Percentiles rank a stretch among this genome's conserved stretches.
phyloP scores from a whole-genome alignment of 148 eudicot species.

The Chenopodium album region DNA sequence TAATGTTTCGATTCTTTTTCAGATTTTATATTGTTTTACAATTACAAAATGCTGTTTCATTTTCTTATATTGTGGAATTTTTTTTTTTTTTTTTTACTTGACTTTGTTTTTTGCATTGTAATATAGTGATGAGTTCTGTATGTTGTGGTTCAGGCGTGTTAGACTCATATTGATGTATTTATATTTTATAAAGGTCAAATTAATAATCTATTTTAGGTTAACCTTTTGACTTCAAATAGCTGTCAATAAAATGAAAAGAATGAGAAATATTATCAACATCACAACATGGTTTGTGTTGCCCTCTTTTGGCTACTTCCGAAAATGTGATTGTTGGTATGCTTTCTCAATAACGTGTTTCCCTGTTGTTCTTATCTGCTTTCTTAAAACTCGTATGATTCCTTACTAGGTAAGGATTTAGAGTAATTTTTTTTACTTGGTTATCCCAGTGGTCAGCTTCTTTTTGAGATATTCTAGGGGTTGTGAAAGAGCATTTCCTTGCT shows the following conservation, averaged over 20 bases:
- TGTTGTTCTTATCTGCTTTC: not conserved
- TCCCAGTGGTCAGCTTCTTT: slow-evolving; percentile 5
- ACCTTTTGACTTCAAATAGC: too few species aligned
- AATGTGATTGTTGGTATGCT: too few species aligned
- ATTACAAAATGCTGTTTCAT: not conserved
- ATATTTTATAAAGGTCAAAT: too few species aligned
- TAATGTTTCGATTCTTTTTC: not conserved
- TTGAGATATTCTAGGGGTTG: slow-evolving; percentile 3
- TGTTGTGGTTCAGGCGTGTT: too few species aligned
- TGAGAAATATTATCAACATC: too few species aligned
- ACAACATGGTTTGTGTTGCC: not conserved
- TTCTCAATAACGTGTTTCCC: not conserved
- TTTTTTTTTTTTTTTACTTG: too few species aligned
- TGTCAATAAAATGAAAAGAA: too few species aligned
- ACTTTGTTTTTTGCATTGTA: too few species aligned
- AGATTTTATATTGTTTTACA: not conserved
- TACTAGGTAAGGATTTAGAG: not conserved
- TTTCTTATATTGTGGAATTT: too few species aligned
- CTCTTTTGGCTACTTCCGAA: not conserved
- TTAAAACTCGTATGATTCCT: not conserved
- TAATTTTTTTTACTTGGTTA: not conserved
- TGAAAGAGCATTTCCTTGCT: slow-evolving; percentile 13
- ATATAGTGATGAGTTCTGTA: too few species aligned
- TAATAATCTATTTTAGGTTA: too few species aligned
- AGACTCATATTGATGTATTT: too few species aligned